Base-by-base conservation (phyloP, 2,329 filamentous ascomycete species). In the Cytospora leucostoma region DNA sequence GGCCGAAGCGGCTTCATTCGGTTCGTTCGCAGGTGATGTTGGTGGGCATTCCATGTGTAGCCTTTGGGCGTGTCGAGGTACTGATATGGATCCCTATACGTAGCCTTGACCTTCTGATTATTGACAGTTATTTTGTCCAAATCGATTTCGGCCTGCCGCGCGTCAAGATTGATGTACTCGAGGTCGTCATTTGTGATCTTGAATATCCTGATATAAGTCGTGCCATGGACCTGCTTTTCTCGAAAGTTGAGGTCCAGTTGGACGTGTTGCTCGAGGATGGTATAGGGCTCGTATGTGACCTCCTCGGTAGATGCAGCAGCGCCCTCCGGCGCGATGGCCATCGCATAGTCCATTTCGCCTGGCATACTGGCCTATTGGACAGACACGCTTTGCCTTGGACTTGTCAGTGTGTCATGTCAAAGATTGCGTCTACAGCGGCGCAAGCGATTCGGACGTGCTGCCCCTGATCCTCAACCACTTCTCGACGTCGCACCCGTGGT, bases 231-330 rank as follows among this genome's bases (percentile, higher is more conserved):
- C 71, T 82, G 84, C 75, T 88, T 89, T 60, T 85, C 85, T 67
- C 85, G 83, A 74, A 99, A 96, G 77, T 96, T 91, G 73, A 99
- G 82, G 71, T 98, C 93, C 65, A 99, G 82, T 70, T 93, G 89
- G 56, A 99, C 88, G 74, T 91, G 91, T 77, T 98, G 94, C 77
- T 93, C 89, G 61, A 92, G 83, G 63, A 98, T 79, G 49, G 83
- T 72, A 66, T 79, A 83, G 52, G 73, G 72, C 47, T 76, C 75
- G 44, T 71, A 70, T 19, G 34, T 34, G 19, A 65, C 50, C 47
- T 69, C 68, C 13, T 68, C 63, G 8, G 19, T 27, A 27, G 56
- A 52, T 13, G 40, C 19, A 44, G 57, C 56, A 19, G 37, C 64
- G 32, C 59, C 56, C 12, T 59, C 60, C 17, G 61, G 62, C 6